A percentile compares a stretch with the other conserved stretches of the same genome.
Evolutionary conservation across 768 basidiomycete genomes (phyloP).

Genomic region (Butyriboletus loyo): DNA sequence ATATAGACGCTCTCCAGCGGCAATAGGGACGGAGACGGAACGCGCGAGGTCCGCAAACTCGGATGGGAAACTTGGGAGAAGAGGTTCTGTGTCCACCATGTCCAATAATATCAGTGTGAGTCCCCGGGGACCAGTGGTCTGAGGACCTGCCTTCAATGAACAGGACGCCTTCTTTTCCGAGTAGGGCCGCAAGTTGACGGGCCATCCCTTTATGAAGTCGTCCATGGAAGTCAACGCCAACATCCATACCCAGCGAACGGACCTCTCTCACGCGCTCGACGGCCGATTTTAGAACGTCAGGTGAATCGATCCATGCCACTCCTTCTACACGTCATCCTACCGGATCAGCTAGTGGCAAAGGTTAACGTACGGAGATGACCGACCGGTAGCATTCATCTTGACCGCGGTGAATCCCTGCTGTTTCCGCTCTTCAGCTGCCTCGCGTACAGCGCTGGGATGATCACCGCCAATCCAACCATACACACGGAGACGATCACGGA

Average conservation of each 20-base stretch:
- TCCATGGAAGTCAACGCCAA: constrained; percentile 70
- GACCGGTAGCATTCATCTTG: constrained; percentile 69
- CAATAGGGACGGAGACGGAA: constrained; percentile 57
- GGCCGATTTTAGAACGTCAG: constrained; percentile 46
- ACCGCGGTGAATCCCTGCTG: constrained; percentile 65
- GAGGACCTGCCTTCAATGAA: constrained; percentile 58
- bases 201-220: constrained; percentile 68
- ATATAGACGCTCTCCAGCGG: constrained; percentile 62
- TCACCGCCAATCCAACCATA: constrained; percentile 60
- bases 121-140: background rate
- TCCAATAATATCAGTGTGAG: background rate
- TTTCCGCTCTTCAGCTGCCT: constrained; percentile 51
- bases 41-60: constrained; percentile 60
- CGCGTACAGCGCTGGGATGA: constrained; percentile 44
- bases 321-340: constrained; percentile 18
- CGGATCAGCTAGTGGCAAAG: background rate
- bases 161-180: constrained; percentile 57
- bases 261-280: constrained; percentile 53
- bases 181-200: constrained; percentile 58
- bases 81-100: constrained; percentile 40
- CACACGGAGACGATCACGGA: constrained; percentile 55
- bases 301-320: constrained; percentile 62
- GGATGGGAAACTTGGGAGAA: constrained; percentile 56
- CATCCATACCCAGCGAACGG: constrained; percentile 54
- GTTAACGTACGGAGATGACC: constrained; percentile 5